Evolutionary conservation across 148 eudicot genomes (phyloP).

Genomic region (Dianthus caryophyllus): DNA sequence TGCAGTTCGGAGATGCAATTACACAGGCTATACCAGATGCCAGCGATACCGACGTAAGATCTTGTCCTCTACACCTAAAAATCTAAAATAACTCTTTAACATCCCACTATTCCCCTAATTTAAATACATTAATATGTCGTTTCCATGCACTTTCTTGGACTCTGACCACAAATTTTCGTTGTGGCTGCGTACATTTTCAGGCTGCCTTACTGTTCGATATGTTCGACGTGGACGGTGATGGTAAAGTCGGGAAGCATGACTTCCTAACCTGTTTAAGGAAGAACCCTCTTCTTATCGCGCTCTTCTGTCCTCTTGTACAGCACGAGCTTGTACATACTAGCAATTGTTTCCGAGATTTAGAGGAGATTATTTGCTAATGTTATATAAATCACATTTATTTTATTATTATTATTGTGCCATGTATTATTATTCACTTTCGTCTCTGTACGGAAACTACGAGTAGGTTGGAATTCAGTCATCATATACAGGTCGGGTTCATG

Average conservation of each 20-base stretch:
- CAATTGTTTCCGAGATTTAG: conserved; percentile 11
- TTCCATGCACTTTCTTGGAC: not conserved
- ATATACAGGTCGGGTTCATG: conserved; percentile 9
- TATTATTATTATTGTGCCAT: conserved; percentile 9
- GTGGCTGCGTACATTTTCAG: conserved; percentile 9
- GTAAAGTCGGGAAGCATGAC: conserved; percentile 26
- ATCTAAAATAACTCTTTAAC: no score
- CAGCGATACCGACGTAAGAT: conserved; percentile 27
- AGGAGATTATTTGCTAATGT: conserved; percentile 23
- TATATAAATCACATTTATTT: not conserved
- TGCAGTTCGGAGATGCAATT: conserved; percentile 31
- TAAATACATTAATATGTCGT: not conserved
- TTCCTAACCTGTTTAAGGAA: conserved; percentile 21
- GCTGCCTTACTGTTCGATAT: conserved; percentile 14
- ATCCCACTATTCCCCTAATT: no score
- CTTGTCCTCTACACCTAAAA: not conserved
- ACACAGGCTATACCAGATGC: conserved; percentile 14
- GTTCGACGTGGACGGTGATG: conserved; percentile 30
- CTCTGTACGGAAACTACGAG: not conserved
- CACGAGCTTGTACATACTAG: conserved; percentile 19
- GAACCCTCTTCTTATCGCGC: conserved; percentile 31
- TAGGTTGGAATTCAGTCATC: not conserved
- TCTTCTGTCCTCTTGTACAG: conserved; percentile 27
- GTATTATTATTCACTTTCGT: not conserved
- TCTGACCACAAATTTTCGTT: not conserved